Conservation (phyloP, 768 basidiomycete genomes). For the Russula sp. region DNA sequence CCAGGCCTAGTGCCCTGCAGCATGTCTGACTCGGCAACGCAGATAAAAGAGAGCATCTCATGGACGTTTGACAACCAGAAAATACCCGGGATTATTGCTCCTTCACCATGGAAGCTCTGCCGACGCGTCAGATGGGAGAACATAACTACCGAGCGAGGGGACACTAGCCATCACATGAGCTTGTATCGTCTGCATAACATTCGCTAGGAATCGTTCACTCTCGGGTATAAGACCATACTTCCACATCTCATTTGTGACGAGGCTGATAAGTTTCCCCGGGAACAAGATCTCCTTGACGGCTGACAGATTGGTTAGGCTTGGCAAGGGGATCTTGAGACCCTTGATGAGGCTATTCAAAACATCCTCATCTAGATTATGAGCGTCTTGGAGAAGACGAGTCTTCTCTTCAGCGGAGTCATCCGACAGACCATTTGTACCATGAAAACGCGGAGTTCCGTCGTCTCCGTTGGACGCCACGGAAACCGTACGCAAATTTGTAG, state of each 20-base stretch:
- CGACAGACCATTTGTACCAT: conserved; percentile 53
- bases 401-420: conserved; percentile 93
- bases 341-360: conserved; percentile 85
- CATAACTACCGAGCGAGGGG: neutral
- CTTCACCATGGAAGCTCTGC: conserved; percentile 87
- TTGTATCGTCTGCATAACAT: conserved; percentile 98
- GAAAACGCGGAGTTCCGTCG: conserved; percentile 60
- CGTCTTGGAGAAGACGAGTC: conserved; percentile 86
- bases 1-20: conserved; percentile 96
- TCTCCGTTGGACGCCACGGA: conserved; percentile 85
- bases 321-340: conserved; percentile 87
- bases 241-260: conserved; percentile 99
- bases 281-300: conserved; percentile 96
- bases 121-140: conserved; percentile 18
- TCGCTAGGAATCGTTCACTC: conserved; percentile 96
- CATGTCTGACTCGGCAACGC: conserved; percentile 98
- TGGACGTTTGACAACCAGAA: conserved; percentile 99
- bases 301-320: conserved; percentile 85
- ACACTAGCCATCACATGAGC: conserved; percentile 89
- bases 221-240: conserved; percentile 95
- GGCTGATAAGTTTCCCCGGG: conserved; percentile 95
- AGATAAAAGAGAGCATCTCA: conserved; percentile 98
- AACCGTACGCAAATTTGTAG: conserved; percentile 71
- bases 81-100: conserved; percentile 91
- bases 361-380: conserved; percentile 87